A percentile compares a stretch with the other conserved stretches of the same genome.
Evolutionary conservation across 2,329 filamentous ascomycete species (phyloP).

Genomic region (Talaromyces amestolkiae): DNA sequence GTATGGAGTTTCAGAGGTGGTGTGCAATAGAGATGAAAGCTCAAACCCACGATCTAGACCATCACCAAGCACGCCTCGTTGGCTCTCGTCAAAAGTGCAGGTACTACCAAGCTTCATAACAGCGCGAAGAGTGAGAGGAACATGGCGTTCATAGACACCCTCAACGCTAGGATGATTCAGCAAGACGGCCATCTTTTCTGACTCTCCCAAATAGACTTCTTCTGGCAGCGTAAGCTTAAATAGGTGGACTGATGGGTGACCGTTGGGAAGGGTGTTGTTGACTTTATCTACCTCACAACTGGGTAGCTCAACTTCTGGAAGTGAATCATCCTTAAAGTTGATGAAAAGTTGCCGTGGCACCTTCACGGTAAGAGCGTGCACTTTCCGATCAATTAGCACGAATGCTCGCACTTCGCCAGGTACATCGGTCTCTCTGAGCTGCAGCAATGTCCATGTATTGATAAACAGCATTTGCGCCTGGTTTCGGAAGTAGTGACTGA

Average conservation of each 20-base stretch:
- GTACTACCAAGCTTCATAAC: slow-evolving; percentile 85
- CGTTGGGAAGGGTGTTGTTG: slow-evolving; percentile 88
- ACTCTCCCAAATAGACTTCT: slow-evolving; percentile 79
- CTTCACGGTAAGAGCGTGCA: slow-evolving; percentile 82
- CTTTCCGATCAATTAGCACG: slow-evolving; percentile 88
- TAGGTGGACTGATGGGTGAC: slow-evolving; percentile 86
- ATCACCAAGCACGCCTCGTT: slow-evolving; percentile 85
- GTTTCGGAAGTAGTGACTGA: slow-evolving; percentile 78
- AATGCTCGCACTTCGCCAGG: slow-evolving; percentile 86
- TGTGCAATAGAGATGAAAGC: slow-evolving; percentile 68
- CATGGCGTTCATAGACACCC: slow-evolving; percentile 92
- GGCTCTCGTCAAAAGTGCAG: slow-evolving; percentile 89
- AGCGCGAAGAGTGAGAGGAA: slow-evolving; percentile 82
- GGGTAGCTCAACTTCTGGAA: slow-evolving; percentile 83
- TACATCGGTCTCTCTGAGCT: slow-evolving; percentile 76
- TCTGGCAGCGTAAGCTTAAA: slow-evolving; percentile 93
- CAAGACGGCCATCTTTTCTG: slow-evolving; percentile 74
- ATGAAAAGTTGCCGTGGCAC: slow-evolving; percentile 88
- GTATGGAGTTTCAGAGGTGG: slow-evolving; percentile 68
- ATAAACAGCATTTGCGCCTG: slow-evolving; percentile 88
- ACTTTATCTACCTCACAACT: slow-evolving; percentile 91
- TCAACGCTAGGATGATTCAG: slow-evolving; percentile 94
- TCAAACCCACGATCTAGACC: slow-evolving; percentile 94
- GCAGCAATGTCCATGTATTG: slow-evolving; percentile 91
- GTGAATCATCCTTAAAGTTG: slow-evolving; percentile 81